Conservation (phyloP, 441 rosid genomes). For the Populus trichocarpa region DNA sequence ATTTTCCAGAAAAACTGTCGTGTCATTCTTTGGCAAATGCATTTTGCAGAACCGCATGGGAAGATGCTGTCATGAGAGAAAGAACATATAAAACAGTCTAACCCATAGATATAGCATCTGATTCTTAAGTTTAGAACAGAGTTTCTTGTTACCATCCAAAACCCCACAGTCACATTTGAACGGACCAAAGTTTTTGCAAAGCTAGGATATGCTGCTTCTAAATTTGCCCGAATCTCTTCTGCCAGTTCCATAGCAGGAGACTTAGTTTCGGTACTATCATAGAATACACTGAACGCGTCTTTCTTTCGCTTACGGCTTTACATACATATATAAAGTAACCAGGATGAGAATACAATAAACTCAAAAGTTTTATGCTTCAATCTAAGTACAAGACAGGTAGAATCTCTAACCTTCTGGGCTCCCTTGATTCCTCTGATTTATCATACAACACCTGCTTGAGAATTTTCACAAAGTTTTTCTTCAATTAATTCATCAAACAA, state of each 20-base stretch:
- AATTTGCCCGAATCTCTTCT: slow-evolving; percentile 29
- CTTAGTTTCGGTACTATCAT: slow-evolving; percentile 24
- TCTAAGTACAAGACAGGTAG: slow-evolving; percentile 3
- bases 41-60: slow-evolving; percentile 55
- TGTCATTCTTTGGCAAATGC: slow-evolving; percentile 47
- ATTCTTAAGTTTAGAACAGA: slow-evolving; percentile 14
- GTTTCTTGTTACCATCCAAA: slow-evolving; percentile 45
- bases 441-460: slow-evolving; percentile 31
- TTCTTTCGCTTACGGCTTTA: slow-evolving; percentile 34
- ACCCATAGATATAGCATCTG: slow-evolving; percentile 2
- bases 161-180: slow-evolving; percentile 52
- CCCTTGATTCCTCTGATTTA: slow-evolving; percentile 27
- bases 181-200: slow-evolving; percentile 50
- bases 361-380: neutral
- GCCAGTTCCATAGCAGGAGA: slow-evolving; percentile 32
- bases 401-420: slow-evolving; percentile 19
- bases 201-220: slow-evolving; percentile 37
- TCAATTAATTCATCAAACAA: slow-evolving; percentile 3
- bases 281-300: slow-evolving; percentile 26
- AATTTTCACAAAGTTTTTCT: slow-evolving; percentile 10
- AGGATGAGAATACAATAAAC: neutral
- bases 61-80: slow-evolving; percentile 38
- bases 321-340: slow-evolving; percentile 6
- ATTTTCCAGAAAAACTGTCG: slow-evolving; percentile 36
- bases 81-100: slow-evolving; percentile 2